Evolutionary conservation across 441 rosid species (phyloP).

Genomic region (Omphalea diandra): DNA sequence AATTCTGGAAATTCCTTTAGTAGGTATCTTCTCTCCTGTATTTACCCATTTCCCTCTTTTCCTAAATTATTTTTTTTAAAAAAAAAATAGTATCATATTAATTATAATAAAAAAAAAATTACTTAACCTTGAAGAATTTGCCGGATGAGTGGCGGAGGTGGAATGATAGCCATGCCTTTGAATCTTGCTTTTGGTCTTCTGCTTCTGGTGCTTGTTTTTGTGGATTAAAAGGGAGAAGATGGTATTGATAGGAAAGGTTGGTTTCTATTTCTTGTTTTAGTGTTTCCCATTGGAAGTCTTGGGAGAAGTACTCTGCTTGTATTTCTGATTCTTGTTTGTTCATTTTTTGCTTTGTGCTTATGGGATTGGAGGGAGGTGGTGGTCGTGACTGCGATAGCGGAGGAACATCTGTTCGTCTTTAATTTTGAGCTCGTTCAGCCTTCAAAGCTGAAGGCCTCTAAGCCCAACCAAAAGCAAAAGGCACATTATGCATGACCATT

Average conservation of each 20-base stretch:
- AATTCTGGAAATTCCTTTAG: slow-evolving; percentile 89
- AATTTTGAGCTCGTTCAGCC: no score
- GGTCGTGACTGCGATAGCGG: no score
- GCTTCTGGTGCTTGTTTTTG: background rate
- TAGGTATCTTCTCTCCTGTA: slow-evolving; percentile 85
- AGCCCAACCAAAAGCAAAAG: no score
- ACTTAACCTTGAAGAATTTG: slow-evolving; percentile 94
- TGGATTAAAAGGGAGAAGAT: slow-evolving; percentile 44
- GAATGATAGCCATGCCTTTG: slow-evolving; percentile 71
- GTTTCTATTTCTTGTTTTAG: slow-evolving; percentile 47
- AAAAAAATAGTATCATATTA: background rate
- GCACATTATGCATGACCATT: no score
- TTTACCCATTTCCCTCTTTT: background rate
- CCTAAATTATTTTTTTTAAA: no score
- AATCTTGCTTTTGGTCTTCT: slow-evolving; percentile 23
- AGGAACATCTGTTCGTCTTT: no score
- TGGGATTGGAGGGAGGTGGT: no score
- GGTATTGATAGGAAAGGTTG: slow-evolving; percentile 55
- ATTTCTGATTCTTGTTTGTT: slow-evolving; percentile 37
- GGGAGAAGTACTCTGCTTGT: slow-evolving; percentile 75
- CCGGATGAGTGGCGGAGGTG: slow-evolving; percentile 77
- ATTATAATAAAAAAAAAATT: background rate
- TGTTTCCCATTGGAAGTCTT: slow-evolving; percentile 81
- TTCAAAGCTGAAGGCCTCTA: no score
- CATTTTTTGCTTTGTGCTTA: slow-evolving; percentile 15